Evolutionary conservation across 1,284 basidiomycete genomes (phyloP).

Genomic region (Neolentinus lepideus): DNA sequence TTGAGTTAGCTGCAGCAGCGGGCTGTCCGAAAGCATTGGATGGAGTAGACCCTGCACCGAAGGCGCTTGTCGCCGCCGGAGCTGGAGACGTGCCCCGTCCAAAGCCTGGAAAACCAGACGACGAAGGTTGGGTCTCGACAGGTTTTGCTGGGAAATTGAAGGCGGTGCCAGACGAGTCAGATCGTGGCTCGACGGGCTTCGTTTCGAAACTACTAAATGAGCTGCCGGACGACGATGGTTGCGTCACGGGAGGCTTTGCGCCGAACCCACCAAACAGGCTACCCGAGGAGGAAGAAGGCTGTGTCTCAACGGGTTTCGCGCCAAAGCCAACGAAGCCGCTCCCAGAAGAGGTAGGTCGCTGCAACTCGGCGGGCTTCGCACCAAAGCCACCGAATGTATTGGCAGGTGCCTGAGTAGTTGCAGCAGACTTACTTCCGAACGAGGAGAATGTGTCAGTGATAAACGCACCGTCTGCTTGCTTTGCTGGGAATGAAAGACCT

Average conservation of each 20-base stretch:
- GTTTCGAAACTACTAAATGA: background rate
- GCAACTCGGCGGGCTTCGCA: too few relatives aligned
- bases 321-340: background rate
- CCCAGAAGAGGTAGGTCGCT: too few relatives aligned
- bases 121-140: background rate
- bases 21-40: background rate
- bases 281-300: background rate
- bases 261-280: background rate
- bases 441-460: constrained; percentile 4
- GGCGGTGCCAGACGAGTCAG: background rate
- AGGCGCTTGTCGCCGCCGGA: background rate
- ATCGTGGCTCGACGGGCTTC: too few relatives aligned
- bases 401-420: background rate
- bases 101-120: background rate
- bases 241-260: background rate
- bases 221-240: background rate
- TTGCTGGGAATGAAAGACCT: background rate
- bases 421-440: constrained; percentile 5
- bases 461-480: background rate
- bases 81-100: background rate
- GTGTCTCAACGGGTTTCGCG: background rate
- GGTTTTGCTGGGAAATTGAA: background rate
- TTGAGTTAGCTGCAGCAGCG: constrained; percentile 2
- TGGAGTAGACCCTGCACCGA: background rate
- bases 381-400: background rate